phyloP scores from a whole-genome alignment of 306 rosid genomes.

The Styphnolobium japonicum region DNA sequence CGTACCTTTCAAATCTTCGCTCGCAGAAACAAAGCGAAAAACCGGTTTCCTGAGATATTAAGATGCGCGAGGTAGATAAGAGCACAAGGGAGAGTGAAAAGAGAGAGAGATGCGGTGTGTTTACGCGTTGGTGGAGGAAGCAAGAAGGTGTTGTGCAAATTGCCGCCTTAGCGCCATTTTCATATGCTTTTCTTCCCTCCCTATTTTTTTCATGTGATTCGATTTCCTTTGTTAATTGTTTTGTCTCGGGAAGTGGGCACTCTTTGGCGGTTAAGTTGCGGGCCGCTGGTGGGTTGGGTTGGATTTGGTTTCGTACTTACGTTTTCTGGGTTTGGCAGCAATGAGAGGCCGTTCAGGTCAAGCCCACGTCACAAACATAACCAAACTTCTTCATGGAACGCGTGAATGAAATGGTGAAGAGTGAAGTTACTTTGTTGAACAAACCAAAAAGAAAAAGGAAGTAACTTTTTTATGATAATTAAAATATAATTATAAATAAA shows the following conservation, averaged over 20 bases:
- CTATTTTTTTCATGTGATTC: neutral
- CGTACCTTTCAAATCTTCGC: slow-evolving; percentile 10
- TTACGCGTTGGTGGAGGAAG: neutral
- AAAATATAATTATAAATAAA: too few species aligned
- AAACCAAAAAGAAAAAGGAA: too few species aligned
- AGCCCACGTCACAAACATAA: too few species aligned
- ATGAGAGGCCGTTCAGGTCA: too few species aligned
- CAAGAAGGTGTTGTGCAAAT: neutral
- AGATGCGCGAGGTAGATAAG: neutral
- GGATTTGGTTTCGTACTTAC: too few species aligned
- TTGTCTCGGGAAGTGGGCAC: neutral
- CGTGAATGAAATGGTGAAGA: neutral
- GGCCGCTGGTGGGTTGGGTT: neutral
- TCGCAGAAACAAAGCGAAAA: neutral
- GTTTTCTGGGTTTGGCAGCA: too few species aligned
- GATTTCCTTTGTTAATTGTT: slow-evolving; percentile 5
- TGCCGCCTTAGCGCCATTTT: slow-evolving; percentile 32
- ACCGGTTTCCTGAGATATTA: too few species aligned
- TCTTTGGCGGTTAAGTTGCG: neutral
- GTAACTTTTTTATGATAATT: too few species aligned
- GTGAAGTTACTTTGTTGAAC: neutral
- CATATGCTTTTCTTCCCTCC: slow-evolving; percentile 21
- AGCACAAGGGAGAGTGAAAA: neutral
- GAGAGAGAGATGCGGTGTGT: neutral
- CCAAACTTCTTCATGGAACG: too few species aligned